Evolutionary conservation across 2,329 filamentous ascomycete species (phyloP).

Genomic region (Cadophora malorum): DNA sequence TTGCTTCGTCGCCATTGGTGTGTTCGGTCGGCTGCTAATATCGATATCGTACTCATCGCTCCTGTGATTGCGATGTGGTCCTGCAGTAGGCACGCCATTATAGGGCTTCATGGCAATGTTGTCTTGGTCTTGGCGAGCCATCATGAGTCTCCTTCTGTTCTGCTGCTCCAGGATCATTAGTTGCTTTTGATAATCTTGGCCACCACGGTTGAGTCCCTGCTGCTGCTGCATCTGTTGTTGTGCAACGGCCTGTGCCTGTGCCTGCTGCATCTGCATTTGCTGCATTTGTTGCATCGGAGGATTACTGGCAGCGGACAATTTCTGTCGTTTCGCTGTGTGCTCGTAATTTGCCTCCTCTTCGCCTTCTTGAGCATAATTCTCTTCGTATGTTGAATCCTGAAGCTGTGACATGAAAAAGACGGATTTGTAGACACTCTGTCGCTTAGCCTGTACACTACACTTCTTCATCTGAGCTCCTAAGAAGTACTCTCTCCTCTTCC

Average conservation of each 20-base stretch:
- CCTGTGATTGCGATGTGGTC: neutral
- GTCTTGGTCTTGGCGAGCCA: constrained; percentile 18
- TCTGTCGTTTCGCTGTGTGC: constrained; percentile 11
- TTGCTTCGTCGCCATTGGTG: constrained; percentile 59
- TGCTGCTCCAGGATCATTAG: constrained; percentile 69
- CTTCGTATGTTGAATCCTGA: constrained; percentile 32
- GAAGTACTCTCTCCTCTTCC: constrained; percentile 39
- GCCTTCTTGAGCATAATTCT: constrained; percentile 29
- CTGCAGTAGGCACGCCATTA: neutral
- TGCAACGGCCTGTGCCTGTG: neutral
- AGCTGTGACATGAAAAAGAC: constrained; percentile 44
- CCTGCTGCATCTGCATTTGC: constrained; percentile 24
- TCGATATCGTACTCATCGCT: constrained; percentile 32
- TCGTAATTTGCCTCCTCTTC: constrained; percentile 39
- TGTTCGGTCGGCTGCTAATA: constrained; percentile 26
- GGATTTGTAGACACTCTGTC: constrained; percentile 39
- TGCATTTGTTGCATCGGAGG: constrained; percentile 49
- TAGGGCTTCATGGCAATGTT: neutral
- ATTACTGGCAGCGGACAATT: constrained; percentile 46
- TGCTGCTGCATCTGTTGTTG: constrained; percentile 19
- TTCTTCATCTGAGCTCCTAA: constrained; percentile 34
- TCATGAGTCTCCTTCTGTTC: constrained; percentile 72
- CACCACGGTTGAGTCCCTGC: constrained; percentile 47
- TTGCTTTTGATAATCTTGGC: constrained; percentile 67
- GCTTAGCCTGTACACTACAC: constrained; percentile 37